Percentiles rank a stretch among this genome's conserved stretches.
Evolutionary conservation across 495 filamentous ascomycete genomes (phyloP).

Genomic region (Hypoxylon subgilvum): DNA sequence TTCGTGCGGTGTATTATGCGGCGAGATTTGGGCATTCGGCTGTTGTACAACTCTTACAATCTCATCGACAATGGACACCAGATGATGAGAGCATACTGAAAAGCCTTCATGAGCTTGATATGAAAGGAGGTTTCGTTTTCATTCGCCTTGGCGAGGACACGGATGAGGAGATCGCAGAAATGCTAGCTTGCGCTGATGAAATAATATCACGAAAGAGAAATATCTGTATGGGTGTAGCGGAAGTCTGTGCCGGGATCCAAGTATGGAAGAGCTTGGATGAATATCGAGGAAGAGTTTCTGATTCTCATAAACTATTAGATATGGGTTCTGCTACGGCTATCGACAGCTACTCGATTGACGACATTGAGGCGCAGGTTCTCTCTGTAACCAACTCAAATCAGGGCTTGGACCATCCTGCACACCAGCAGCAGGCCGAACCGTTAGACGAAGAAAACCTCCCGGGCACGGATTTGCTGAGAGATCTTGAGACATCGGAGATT

Average conservation of each 20-base stretch:
- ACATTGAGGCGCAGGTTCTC: neutral
- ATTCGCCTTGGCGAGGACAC: neutral
- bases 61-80: conserved; percentile 1
- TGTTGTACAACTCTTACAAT: conserved; percentile 1
- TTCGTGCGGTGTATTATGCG: neutral
- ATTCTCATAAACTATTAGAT: too few relatives aligned
- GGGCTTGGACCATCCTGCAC: neutral
- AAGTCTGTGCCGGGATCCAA: too few relatives aligned
- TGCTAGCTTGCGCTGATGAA: neutral
- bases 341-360: neutral
- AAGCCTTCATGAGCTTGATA: neutral
- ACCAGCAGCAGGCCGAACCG: neutral
- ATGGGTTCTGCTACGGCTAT: too few relatives aligned
- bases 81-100: neutral
- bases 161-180: neutral
- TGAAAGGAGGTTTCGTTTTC: neutral
- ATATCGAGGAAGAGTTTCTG: neutral
- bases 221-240: too few relatives aligned
- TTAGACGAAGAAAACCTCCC: neutral
- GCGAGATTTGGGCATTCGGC: neutral
- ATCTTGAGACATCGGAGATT: neutral
- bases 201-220: neutral
- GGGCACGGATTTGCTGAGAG: neutral
- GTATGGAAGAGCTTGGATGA: too few relatives aligned
- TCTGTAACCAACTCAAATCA: neutral